These are phyloP conservation scores for Berberis thunbergii DNA, from an alignment of 164 flowering plant species.

Conservation along the genomic window DNA sequence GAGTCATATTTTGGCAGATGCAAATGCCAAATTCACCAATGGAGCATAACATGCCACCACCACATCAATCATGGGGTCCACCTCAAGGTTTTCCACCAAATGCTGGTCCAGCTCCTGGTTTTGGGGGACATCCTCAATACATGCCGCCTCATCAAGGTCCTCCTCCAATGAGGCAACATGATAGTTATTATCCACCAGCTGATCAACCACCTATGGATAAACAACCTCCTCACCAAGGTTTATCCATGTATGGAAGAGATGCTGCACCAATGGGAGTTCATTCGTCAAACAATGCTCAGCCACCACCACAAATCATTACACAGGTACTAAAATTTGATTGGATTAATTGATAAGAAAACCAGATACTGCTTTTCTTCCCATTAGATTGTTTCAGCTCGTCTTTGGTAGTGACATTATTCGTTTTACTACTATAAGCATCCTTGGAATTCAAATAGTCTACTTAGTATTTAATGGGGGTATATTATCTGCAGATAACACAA, in stretches of 20 bases:
- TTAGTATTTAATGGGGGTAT: background rate
- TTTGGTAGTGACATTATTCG: background rate
- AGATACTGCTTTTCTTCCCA: background rate
- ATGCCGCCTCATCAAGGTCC: constrained; percentile 50
- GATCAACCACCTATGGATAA: constrained; percentile 62
- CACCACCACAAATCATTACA: constrained; percentile 48
- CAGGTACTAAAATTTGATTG: constrained; percentile 33
- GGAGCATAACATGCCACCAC: constrained; percentile 63
- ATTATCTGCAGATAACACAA: constrained; percentile 60
- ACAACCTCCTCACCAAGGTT: constrained; percentile 53
- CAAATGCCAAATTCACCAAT: constrained; percentile 49
- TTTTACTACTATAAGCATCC: background rate
- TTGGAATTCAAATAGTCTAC: background rate
- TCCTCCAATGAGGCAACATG: constrained; percentile 30
- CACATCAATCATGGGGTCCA: constrained; percentile 76
- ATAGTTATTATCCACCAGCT: constrained; percentile 68
- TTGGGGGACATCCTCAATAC: constrained; percentile 53
- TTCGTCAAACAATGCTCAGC: constrained; percentile 40
- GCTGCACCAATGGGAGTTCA: constrained; percentile 43
- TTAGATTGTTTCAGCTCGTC: background rate
- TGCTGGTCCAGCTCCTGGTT: constrained; percentile 57
- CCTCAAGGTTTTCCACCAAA: constrained; percentile 59
- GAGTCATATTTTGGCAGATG: constrained; percentile 37
- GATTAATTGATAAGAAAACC: background rate
- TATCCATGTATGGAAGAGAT: constrained; percentile 79